These are phyloP conservation scores for Funneliformis geosporum DNA, from an alignment of 192 early-diverging fungal species.

Conservation along the genomic window DNA sequence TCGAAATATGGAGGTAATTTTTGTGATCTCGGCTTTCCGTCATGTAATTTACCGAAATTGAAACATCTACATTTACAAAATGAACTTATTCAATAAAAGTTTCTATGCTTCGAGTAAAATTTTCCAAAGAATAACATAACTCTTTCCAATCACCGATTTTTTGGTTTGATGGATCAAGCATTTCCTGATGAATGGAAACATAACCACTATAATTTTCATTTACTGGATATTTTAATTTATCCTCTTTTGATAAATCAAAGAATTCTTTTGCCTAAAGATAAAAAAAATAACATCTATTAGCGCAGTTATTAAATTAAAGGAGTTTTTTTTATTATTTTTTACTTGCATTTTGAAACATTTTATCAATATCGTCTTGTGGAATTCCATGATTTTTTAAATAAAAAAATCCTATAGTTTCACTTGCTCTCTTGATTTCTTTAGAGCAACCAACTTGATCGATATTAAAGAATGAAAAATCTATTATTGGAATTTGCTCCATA, in stretches of 20 bases:
- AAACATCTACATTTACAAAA: constrained; percentile 52
- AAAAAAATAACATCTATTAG: not conserved
- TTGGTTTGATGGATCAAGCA: constrained; percentile 51
- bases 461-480: constrained; percentile 61
- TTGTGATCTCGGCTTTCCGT: constrained; percentile 40
- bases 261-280: constrained; percentile 44
- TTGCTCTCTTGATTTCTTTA: constrained; percentile 51
- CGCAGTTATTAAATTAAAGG: too few relatives aligned
- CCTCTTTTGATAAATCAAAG: constrained; percentile 52
- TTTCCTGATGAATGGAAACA: constrained; percentile 54
- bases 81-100: not conserved
- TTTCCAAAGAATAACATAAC: constrained; percentile 32
- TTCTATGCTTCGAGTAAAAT: constrained; percentile 2
- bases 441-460: constrained; percentile 46
- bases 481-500: constrained; percentile 53
- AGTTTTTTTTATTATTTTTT: not conserved
- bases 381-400: constrained; percentile 66
- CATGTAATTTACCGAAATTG: constrained; percentile 51
- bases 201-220: constrained; percentile 56
- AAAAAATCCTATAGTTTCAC: constrained; percentile 58
- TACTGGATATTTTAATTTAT: constrained; percentile 47
- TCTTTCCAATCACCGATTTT: constrained; percentile 63
- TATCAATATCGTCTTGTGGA: constrained; percentile 45
- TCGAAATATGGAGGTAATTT: constrained; percentile 40
- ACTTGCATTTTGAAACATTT: constrained; percentile 52